Evolutionary conservation across 352 stramenopile species (phyloP).

Genomic region (Phytophthora vignae): DNA sequence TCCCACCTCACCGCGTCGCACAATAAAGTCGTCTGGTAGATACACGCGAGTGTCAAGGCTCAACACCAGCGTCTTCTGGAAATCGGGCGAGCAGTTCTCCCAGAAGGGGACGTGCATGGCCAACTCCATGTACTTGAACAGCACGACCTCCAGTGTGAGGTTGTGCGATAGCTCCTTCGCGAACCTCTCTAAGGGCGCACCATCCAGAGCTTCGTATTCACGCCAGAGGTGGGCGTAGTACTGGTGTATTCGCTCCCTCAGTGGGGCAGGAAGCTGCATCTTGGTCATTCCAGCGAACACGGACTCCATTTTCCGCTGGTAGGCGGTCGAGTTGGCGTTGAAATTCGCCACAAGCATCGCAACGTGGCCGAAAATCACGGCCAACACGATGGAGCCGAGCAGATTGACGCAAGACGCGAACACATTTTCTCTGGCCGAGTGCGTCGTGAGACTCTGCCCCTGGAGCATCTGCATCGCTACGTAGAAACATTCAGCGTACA

Average conservation of each 20-base stretch:
- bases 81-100: slow-evolving; percentile 52
- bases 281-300: slow-evolving; percentile 64
- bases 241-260: slow-evolving; percentile 73
- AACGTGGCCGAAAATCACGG: slow-evolving; percentile 70
- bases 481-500: slow-evolving; percentile 51
- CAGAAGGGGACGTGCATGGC: slow-evolving; percentile 57
- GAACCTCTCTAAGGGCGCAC: slow-evolving; percentile 52
- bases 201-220: slow-evolving; percentile 73
- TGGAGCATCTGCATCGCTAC: slow-evolving; percentile 49
- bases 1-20: slow-evolving; percentile 54
- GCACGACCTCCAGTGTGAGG: slow-evolving; percentile 65
- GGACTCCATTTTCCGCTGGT: slow-evolving; percentile 66
- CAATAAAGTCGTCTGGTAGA: slow-evolving; percentile 68
- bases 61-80: slow-evolving; percentile 64
- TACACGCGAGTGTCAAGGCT: slow-evolving; percentile 63
- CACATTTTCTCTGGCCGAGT: slow-evolving; percentile 40
- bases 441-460: slow-evolving; percentile 44
- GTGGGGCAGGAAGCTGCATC: slow-evolving; percentile 47
- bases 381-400: slow-evolving; percentile 53
- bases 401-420: slow-evolving; percentile 53
- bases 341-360: slow-evolving; percentile 68
- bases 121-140: slow-evolving; percentile 79
- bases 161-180: slow-evolving; percentile 68
- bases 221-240: slow-evolving; percentile 77
- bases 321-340: slow-evolving; percentile 55